phyloP scores from a whole-genome alignment of 1,284 basidiomycete genomes.

The Kwoniella shivajii region DNA sequence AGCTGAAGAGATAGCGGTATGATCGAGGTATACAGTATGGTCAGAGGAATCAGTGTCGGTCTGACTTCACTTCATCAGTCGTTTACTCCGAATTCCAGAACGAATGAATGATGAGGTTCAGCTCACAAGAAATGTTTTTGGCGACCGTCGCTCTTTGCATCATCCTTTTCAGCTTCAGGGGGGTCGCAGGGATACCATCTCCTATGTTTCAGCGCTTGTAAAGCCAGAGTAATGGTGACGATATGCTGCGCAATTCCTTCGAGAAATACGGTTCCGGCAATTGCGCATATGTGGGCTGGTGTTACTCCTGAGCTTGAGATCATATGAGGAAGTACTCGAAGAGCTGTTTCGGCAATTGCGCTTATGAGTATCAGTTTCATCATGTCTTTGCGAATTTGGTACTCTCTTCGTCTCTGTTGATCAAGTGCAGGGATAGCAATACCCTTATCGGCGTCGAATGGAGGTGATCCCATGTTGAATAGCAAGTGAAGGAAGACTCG shows the following conservation, averaged over 20 bases:
- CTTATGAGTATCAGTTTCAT: slow-evolving; percentile 22
- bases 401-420: background rate
- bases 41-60: slow-evolving; percentile 72
- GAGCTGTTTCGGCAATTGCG: slow-evolving; percentile 31
- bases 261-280: slow-evolving; percentile 7
- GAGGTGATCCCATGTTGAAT: slow-evolving; percentile 77
- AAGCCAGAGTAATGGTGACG: slow-evolving; percentile 28
- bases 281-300: background rate
- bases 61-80: no score
- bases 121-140: slow-evolving; percentile 39
- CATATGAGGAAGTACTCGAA: slow-evolving; percentile 14
- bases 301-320: background rate
- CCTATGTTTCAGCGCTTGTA: slow-evolving; percentile 24
- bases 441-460: slow-evolving; percentile 42
- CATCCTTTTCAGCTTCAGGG: background rate
- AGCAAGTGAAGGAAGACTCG: slow-evolving; percentile 84
- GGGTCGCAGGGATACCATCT: slow-evolving; percentile 30
- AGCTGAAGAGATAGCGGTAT: slow-evolving; percentile 83
- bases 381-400: slow-evolving; percentile 8
- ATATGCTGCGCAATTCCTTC: slow-evolving; percentile 44
- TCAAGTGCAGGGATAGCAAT: background rate
- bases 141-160: slow-evolving; percentile 29
- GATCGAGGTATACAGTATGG: slow-evolving; percentile 81
- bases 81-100: no score
- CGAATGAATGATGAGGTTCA: background rate